Base-by-base conservation (phyloP, 768 basidiomycete genomes). In the Porpolomopsis calyptriformis region DNA sequence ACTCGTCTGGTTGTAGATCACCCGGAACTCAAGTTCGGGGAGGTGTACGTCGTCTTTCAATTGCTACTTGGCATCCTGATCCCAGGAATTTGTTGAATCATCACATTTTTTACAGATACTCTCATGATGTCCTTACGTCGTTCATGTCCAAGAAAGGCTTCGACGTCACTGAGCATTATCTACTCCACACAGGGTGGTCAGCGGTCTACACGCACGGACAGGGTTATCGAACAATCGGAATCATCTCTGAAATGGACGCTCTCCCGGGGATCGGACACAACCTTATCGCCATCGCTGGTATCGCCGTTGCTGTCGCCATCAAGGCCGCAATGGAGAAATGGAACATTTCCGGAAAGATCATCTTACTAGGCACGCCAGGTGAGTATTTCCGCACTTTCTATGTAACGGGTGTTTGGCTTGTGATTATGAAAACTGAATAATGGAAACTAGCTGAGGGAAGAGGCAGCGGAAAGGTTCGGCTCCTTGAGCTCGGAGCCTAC, bases 391-490 rank as follows among this genome's bases (percentile, higher is more conserved):
- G 10, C 7, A 12, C 11, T 22, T 20, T 39, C 37, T 19, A 11
- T 10, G 6, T 19, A n/a, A 19, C 16, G 16, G n/a, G 29, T 31
- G 29, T 14, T 31, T 31, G 29, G 14, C 14, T 31, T 14, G 29
- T 14, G 29, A 31, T 31, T 31, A 5, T n/a, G n/a, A n/a, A n/a
- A n/a, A n/a, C n/a, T n/a, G n/a, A n/a, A n/a, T n/a, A n/a, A 80
- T 81, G 78, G 78, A 80, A 45, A 80, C 80, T 19, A 85, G 87
- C 83, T 1, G 87, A 89, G 53, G 87, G 89, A 68, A 78, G 82
- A 2, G 82, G 85, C 3, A 68, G 70, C 18, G 88, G 87, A 4
- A 91, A 91, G 56, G 66, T 80, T 2, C 63, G 68, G 3, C 64
- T 90, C n/a, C 69, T 87, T 23, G 71, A 86, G 16, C 68, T 70